phyloP scores from a whole-genome alignment of 441 rosid genomes.

The Erodium texanum region DNA sequence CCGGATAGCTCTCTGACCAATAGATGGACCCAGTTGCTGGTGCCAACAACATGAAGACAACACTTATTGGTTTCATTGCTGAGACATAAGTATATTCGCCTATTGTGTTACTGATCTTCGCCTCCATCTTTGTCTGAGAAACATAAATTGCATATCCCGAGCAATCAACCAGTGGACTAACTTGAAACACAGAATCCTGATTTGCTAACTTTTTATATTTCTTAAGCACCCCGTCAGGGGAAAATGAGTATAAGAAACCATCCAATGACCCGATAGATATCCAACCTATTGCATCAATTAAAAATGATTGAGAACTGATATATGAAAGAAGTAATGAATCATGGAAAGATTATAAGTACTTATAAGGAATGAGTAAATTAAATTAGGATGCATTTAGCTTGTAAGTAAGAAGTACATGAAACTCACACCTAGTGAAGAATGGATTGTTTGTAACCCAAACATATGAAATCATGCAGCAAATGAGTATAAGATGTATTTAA shows the following conservation, averaged over 20 bases:
- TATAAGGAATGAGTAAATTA: too few species aligned
- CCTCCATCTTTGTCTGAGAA: constrained; percentile 60
- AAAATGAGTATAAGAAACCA: constrained; percentile 66
- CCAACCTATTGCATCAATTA: constrained; percentile 40
- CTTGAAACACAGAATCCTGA: constrained; percentile 44
- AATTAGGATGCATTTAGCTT: too few species aligned
- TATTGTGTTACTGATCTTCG: constrained; percentile 29
- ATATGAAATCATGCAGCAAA: too few species aligned
- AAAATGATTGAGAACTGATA: neutral
- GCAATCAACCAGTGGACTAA: constrained; percentile 58
- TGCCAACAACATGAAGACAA: constrained; percentile 50
- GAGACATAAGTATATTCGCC: constrained; percentile 40
- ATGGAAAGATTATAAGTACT: neutral
- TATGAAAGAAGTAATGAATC: neutral
- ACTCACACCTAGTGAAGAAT: too few species aligned
- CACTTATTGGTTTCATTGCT: constrained; percentile 50
- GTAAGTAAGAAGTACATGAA: too few species aligned
- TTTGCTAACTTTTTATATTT: constrained; percentile 35
- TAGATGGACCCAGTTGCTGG: constrained; percentile 55
- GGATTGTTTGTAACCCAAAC: too few species aligned
- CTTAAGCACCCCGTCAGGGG: constrained; percentile 49
- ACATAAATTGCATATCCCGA: constrained; percentile 64
- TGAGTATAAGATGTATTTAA: neutral
- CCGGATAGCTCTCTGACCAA: constrained; percentile 74
- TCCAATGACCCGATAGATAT: constrained; percentile 75